phyloP scores from a whole-genome alignment of 257 asterid species.

The Plantago elongata region DNA sequence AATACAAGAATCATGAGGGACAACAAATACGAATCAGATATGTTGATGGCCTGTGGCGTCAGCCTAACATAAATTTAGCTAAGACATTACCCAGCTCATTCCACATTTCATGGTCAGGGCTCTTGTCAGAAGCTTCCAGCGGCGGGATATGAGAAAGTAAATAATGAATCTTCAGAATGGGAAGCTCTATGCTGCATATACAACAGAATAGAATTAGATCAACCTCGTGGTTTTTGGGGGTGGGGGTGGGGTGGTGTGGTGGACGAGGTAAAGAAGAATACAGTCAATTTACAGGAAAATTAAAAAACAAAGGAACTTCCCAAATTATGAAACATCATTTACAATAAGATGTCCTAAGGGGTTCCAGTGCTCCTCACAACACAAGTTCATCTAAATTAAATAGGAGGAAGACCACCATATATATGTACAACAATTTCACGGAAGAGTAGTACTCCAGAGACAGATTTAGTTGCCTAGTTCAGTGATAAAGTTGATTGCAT shows the following conservation, averaged over 20 bases:
- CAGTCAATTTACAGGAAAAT: neutral
- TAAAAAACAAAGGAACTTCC: too few species aligned
- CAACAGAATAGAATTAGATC: slow-evolving; percentile 12
- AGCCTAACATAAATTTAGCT: too few species aligned
- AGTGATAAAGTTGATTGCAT: too few species aligned
- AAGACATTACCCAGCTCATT: slow-evolving; percentile 48
- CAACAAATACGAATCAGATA: neutral
- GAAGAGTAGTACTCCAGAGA: too few species aligned
- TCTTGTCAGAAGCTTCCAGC: slow-evolving; percentile 38
- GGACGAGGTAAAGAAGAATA: slow-evolving; percentile 5
- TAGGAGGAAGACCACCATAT: too few species aligned
- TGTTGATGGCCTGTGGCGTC: too few species aligned
- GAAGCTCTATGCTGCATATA: slow-evolving; percentile 56
- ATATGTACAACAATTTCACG: too few species aligned
- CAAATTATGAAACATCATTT: too few species aligned
- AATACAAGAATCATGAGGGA: slow-evolving; percentile 8
- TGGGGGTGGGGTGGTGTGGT: neutral
- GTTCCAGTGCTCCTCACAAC: too few species aligned
- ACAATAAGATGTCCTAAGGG: too few species aligned
- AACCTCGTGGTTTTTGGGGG: neutral
- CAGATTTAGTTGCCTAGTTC: too few species aligned
- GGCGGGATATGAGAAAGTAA: slow-evolving; percentile 60
- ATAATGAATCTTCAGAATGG: slow-evolving; percentile 56
- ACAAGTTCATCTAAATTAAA: too few species aligned
- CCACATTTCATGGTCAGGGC: slow-evolving; percentile 53